Evolutionary conservation across 805 yeast genomes (phyloP).

Genomic region (Huiozyma naganishii): DNA sequence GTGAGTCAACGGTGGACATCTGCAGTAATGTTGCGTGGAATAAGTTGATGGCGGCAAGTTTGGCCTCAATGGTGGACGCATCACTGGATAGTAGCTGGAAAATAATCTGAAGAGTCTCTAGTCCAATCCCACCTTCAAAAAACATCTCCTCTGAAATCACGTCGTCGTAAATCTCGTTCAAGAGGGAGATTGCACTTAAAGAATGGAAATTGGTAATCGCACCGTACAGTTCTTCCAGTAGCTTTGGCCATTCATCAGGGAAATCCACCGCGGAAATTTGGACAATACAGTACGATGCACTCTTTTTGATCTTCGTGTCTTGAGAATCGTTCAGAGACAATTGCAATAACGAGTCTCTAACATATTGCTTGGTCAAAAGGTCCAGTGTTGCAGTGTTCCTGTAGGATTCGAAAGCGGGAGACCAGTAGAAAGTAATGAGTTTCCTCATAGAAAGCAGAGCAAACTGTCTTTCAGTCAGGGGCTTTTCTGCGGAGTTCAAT

Average conservation of each 20-base stretch:
- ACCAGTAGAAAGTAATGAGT: constrained; percentile 67
- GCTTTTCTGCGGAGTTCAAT: constrained; percentile 12
- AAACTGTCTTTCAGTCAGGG: constrained; percentile 43
- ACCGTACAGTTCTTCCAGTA: constrained; percentile 40
- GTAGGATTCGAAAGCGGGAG: constrained; percentile 69
- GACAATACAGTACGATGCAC: constrained; percentile 64
- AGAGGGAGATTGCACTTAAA: constrained; percentile 46
- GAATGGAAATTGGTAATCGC: constrained; percentile 26
- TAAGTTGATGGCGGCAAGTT: constrained; percentile 39
- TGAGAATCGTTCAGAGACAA: constrained; percentile 35
- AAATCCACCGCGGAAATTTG: constrained; percentile 83
- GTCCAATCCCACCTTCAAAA: constrained; percentile 63
- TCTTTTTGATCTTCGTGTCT: constrained; percentile 50
- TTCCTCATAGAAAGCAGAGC: constrained; percentile 57
- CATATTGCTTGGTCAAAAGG: constrained; percentile 38
- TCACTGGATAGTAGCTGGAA: constrained; percentile 28
- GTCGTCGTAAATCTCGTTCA: constrained; percentile 77
- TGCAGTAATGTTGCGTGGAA: constrained; percentile 44
- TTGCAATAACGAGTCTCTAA: constrained; percentile 42
- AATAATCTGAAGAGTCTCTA: constrained; percentile 41
- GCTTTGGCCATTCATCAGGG: constrained; percentile 92
- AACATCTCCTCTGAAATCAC: constrained; percentile 79
- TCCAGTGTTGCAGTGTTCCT: constrained; percentile 48
- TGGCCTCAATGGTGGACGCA: constrained; percentile 29
- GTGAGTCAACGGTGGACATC: constrained; percentile 29